phyloP scores from a whole-genome alignment of 2,329 filamentous ascomycete species.

The Hypoxylon sp. region DNA sequence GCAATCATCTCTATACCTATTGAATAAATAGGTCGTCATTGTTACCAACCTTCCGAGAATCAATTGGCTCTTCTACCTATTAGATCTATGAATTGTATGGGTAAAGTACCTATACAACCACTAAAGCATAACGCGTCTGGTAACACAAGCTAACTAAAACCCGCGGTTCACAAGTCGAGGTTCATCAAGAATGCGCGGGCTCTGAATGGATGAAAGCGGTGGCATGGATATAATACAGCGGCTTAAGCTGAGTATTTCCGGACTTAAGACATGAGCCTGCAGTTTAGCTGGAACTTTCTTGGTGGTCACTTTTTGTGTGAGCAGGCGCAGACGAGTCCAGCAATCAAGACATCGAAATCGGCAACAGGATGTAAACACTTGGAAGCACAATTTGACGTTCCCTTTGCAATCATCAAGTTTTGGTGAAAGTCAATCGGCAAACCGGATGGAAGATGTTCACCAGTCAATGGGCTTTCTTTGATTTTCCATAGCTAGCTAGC shows the following conservation, averaged over 20 bases:
- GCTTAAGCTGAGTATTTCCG: slow-evolving; percentile 22
- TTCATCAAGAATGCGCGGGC: slow-evolving; percentile 23
- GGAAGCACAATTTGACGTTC: slow-evolving; percentile 9
- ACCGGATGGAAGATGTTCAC: neutral
- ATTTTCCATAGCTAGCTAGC: slow-evolving; percentile 16
- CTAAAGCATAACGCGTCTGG: neutral
- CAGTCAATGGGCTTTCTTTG: slow-evolving; percentile 12
- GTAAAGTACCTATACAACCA: slow-evolving; percentile 2
- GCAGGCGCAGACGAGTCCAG: neutral
- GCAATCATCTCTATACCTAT: slow-evolving; percentile 15
- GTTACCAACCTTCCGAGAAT: slow-evolving; percentile 20
- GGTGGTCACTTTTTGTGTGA: neutral
- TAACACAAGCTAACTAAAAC: neutral
- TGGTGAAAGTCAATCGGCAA: slow-evolving; percentile 5
- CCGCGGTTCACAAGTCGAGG: neutral
- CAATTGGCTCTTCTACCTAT: neutral
- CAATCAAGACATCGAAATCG: slow-evolving; percentile 28
- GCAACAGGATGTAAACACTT: slow-evolving; percentile 7
- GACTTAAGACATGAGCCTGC: slow-evolving; percentile 31
- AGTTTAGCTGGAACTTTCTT: slow-evolving; percentile 19
- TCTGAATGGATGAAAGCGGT: slow-evolving; percentile 43
- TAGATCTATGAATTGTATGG: neutral
- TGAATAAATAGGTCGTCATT: slow-evolving; percentile 31
- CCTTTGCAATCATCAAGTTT: neutral
- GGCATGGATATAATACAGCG: slow-evolving; percentile 13